Base-by-base conservation (phyloP, 805 yeast genomes). In the Candida patagonica region DNA sequence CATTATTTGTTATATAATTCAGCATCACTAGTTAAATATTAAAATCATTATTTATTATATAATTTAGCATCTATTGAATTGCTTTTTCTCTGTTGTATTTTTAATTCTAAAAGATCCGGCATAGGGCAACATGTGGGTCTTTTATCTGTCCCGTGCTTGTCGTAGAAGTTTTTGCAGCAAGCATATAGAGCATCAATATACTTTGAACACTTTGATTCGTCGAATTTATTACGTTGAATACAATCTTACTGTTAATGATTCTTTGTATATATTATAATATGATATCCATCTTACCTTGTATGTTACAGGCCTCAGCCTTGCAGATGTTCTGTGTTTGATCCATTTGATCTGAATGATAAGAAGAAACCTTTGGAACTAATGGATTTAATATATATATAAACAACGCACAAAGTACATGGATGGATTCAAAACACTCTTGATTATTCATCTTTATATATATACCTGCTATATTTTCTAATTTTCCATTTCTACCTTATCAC, bases 101-200 rank as follows among this genome's bases (percentile, higher is more conserved):
- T 85, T 44, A 76, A 56, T 47, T 68, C 64, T 8, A 86, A 67
- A 34, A 81, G 57, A 23, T 68, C 67, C 15, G 85, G 81, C 41
- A 70, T 68, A 1, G 95, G 95, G 60, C 96, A 87, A 52, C 94
- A 83, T 3, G 78, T 74, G 4, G 87, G 74, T 35, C 71, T 64
- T 9, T 78, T 74, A 0, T 71, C 76, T 13, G 10, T 57, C 0
- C 89, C 89, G 19, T 76, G 65, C 4, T 67, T 66, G 30, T 64
- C 55, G 57, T 87, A 87, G 56, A 79, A 82, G 26, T 61, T 53
- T 37, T 70, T 63, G 54, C 96, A 87, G 57, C 96, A 87, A 8
- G 65, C 68, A 59, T 87, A 88, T 20, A 87, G 61, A 35, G 70
- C 65, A 53, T 80, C 87, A 25, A 88, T 85, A 8, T 70, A 61